phyloP scores from a whole-genome alignment of 177 flowering plant genomes.

The Vitis hybrid region DNA sequence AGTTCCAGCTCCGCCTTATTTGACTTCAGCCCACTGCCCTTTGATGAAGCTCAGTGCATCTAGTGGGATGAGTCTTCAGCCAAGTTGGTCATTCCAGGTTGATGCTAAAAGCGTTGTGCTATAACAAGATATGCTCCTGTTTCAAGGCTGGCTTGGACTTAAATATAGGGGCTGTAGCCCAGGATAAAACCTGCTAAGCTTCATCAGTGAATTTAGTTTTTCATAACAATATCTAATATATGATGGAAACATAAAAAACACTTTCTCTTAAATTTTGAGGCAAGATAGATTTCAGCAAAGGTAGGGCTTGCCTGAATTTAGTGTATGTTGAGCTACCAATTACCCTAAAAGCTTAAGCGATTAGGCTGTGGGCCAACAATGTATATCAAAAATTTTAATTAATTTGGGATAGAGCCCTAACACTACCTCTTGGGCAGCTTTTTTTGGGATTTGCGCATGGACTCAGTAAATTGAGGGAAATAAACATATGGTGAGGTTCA shows the following conservation, averaged over 20 bases:
- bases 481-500: no score
- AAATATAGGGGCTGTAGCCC: neutral
- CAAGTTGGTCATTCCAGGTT: neutral
- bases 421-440: no score
- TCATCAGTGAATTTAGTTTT: neutral
- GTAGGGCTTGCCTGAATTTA: neutral
- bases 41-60: neutral
- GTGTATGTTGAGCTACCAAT: no score
- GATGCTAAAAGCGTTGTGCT: neutral
- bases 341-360: no score
- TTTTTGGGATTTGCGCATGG: no score
- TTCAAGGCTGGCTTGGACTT: neutral
- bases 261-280: no score
- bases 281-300: neutral
- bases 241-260: neutral
- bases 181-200: neutral
- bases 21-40: neutral
- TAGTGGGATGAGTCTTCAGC: neutral
- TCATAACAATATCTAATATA: neutral
- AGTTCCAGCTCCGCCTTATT: neutral
- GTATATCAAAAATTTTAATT: no score
- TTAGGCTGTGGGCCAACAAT: no score
- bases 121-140: neutral
- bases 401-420: no score
- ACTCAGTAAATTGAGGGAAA: no score